Evolutionary conservation across 2,329 filamentous ascomycete species (phyloP).

Genomic region (Cladosporium austrohemisphaericum): DNA sequence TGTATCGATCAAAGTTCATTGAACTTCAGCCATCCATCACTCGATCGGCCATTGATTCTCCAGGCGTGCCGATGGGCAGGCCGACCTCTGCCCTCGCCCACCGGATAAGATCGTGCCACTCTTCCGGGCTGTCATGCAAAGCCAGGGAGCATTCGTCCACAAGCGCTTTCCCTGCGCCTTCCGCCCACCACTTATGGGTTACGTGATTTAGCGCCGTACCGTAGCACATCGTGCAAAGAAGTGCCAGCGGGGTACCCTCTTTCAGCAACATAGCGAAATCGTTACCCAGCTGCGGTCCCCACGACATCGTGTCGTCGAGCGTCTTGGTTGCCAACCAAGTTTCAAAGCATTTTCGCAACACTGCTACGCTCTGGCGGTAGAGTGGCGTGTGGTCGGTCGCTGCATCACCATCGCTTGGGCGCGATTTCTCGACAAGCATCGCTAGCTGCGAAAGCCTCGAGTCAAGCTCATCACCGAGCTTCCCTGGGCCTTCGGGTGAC

Average conservation of each 20-base stretch:
- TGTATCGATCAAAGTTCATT: too few species aligned
- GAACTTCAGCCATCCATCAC: too few species aligned
- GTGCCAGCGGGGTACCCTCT: background rate
- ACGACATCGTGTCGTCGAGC: background rate
- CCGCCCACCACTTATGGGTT: background rate
- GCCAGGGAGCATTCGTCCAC: constrained; percentile 5
- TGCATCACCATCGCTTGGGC: background rate
- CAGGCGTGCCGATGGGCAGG: too few species aligned
- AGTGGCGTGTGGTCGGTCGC: background rate
- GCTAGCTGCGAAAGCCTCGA: background rate
- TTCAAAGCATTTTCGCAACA: background rate
- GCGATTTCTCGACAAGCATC: background rate
- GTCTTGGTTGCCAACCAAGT: background rate
- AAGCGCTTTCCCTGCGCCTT: background rate
- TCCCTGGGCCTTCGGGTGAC: background rate
- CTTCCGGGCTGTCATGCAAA: background rate
- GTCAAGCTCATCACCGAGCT: background rate
- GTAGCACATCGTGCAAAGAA: background rate
- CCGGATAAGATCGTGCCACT: constrained; percentile 5
- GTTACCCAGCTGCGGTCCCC: background rate
- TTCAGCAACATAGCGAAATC: constrained; percentile 5
- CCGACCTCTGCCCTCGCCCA: constrained; percentile 7
- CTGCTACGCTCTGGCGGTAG: background rate
- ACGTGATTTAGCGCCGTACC: background rate
- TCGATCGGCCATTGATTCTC: too few species aligned